A percentile compares a stretch with the other conserved stretches of the same genome.
These are phyloP conservation scores for Ustilago curta DNA, from an alignment of 1,284 basidiomycete genomes.

Conservation along the genomic window DNA sequence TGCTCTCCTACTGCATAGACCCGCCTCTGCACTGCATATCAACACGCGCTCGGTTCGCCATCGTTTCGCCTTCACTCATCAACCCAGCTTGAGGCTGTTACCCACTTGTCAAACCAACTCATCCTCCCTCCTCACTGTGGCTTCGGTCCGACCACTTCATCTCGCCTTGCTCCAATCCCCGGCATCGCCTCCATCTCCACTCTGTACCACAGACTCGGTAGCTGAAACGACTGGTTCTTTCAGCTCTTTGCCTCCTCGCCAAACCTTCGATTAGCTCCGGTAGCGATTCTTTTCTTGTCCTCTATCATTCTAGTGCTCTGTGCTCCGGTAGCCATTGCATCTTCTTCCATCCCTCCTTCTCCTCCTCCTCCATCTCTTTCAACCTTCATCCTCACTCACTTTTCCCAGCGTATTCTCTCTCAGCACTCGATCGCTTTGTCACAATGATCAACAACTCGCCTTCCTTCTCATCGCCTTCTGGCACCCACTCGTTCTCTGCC, in stretches of 20 bases:
- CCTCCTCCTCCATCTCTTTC: background rate
- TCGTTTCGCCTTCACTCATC: conserved; percentile 33
- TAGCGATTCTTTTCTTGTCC: conserved; percentile 4
- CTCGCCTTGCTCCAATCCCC: conserved; percentile 17
- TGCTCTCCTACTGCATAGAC: conserved; percentile 16
- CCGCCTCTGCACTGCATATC: background rate
- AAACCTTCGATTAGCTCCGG: conserved; percentile 25
- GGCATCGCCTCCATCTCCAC: conserved; percentile 23
- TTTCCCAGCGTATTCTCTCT: background rate
- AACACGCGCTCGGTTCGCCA: conserved; percentile 31
- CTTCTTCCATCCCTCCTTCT: background rate
- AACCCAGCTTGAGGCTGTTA: conserved; percentile 14
- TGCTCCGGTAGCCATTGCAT: conserved; percentile 39
- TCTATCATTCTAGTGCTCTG: conserved; percentile 9
- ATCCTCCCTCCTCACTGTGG: background rate
- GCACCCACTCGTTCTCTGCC: conserved; percentile 24
- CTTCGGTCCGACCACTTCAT: conserved; percentile 7
- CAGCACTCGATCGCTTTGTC: background rate
- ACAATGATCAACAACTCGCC: conserved; percentile 36
- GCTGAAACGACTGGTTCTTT: conserved; percentile 41
- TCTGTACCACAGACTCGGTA: background rate
- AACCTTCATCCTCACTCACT: conserved; percentile 1
- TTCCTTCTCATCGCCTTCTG: conserved; percentile 21
- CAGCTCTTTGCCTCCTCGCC: conserved; percentile 7
- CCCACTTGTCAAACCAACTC: conserved; percentile 1